Evolutionary conservation across 495 filamentous ascomycete species (phyloP).

Genomic region (Penicillium atrosanguineum): DNA sequence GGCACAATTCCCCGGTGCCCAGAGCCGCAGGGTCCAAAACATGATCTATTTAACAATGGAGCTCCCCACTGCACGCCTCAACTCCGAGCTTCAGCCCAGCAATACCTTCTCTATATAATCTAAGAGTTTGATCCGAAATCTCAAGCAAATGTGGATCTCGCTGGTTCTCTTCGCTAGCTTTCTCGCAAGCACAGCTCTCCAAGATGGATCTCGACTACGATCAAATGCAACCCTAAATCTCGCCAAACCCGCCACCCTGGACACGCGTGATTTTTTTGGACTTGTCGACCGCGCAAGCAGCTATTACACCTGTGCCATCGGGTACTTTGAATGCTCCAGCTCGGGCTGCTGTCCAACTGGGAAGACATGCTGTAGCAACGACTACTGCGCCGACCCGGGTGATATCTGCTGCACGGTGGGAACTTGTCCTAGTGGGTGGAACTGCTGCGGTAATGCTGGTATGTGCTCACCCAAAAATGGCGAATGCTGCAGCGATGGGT

Average conservation of each 20-base stretch:
- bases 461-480: constrained; percentile 16
- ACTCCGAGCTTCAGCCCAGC: no score
- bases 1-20: neutral
- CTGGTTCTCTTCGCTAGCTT: constrained; percentile 1
- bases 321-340: constrained; percentile 16
- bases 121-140: neutral
- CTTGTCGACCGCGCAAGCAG: constrained; percentile 1
- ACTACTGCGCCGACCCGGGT: constrained; percentile 15
- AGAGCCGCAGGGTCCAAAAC: constrained; percentile 1
- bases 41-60: constrained; percentile 2
- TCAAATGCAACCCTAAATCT: constrained; percentile 2
- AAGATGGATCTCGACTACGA: constrained; percentile 5
- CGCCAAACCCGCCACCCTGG: neutral
- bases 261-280: constrained; percentile 5
- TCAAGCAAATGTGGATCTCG: neutral
- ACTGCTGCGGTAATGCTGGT: constrained; percentile 17
- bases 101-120: neutral
- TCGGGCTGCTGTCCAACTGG: constrained; percentile 13
- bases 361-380: constrained; percentile 14
- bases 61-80: neutral
- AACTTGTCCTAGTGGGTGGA: constrained; percentile 17
- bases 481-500: constrained; percentile 19
- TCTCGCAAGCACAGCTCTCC: neutral
- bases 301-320: constrained; percentile 2
- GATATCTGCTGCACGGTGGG: constrained; percentile 16